A percentile compares a stretch with the other conserved stretches of the same genome.
Conservation (phyloP, 73 alveolate genomes). For the Stentor roeselii region DNA sequence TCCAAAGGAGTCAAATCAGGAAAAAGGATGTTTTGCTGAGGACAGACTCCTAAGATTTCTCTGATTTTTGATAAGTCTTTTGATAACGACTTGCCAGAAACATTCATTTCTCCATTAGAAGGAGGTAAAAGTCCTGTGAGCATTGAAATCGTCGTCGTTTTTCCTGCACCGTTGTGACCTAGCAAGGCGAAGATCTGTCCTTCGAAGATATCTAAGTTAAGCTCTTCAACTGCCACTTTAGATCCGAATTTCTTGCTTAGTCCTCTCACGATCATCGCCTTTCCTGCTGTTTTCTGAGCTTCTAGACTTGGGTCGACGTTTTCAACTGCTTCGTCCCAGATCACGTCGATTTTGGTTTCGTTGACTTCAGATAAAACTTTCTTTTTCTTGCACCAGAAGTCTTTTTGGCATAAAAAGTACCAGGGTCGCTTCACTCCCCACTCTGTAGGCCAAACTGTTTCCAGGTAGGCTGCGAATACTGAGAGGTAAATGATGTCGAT, state of each 20-base stretch:
- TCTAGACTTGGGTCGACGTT: conserved; percentile 40
- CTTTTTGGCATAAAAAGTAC: conserved; percentile 48
- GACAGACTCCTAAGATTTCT: conserved; percentile 96
- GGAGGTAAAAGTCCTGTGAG: conserved; percentile 43
- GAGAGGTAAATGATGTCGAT: conserved; percentile 53
- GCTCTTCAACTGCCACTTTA: conserved; percentile 83
- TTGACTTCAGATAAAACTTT: conserved; percentile 25
- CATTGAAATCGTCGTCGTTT: conserved; percentile 93
- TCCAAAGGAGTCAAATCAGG: conserved; percentile 73
- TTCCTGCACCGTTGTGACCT: conserved; percentile 99
- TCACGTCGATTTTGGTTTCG: conserved; percentile 47
- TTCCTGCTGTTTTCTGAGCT: conserved; percentile 43
- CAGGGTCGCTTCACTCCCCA: conserved; percentile 65
- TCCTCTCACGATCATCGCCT: background rate
- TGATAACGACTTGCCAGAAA: background rate
- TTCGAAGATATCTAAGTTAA: conserved; percentile 59
- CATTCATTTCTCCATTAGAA: conserved; percentile 36
- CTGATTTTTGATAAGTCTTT: conserved; percentile 57
- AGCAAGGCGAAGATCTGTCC: conserved; percentile 91
- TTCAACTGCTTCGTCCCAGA: conserved; percentile 35
- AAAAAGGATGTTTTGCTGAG: conserved; percentile 96
- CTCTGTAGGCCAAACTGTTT: conserved; percentile 67
- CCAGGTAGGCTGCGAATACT: conserved; percentile 52
- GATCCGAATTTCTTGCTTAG: conserved; percentile 54
- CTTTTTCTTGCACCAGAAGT: conserved; percentile 46